Evolutionary conservation across 2,329 filamentous ascomycete species (phyloP).

Genomic region (Pseudogymnoascus sp.): DNA sequence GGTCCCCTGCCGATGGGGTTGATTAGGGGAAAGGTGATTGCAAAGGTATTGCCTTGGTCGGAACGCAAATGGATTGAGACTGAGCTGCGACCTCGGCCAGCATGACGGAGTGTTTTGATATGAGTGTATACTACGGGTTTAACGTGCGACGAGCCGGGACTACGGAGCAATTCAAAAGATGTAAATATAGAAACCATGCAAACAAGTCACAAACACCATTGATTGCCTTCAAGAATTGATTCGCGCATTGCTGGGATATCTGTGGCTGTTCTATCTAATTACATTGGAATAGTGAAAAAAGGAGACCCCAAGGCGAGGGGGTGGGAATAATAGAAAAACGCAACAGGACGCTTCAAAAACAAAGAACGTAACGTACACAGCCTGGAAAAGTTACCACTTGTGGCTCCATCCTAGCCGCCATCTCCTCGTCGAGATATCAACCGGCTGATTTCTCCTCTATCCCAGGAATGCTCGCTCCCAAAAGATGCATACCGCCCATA

Average conservation of each 20-base stretch:
- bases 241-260: constrained; percentile 10
- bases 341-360: constrained; percentile 22
- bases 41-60: constrained; percentile 43
- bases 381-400: constrained; percentile 14
- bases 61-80: constrained; percentile 44
- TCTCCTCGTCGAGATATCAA: constrained; percentile 10
- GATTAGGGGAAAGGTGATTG: constrained; percentile 74
- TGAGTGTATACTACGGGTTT: background rate
- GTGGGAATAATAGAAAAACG: constrained; percentile 22
- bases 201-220: background rate
- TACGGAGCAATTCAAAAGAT: constrained; percentile 7
- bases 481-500: constrained; percentile 21
- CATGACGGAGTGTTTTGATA: background rate
- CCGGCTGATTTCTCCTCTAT: constrained; percentile 18
- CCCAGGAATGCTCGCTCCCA: constrained; percentile 29
- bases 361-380: constrained; percentile 15
- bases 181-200: constrained; percentile 26
- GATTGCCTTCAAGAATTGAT: background rate
- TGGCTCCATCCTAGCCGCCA: constrained; percentile 13
- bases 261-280: constrained; percentile 26
- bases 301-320: constrained; percentile 11
- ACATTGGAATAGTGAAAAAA: constrained; percentile 25
- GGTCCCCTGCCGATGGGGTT: constrained; percentile 81
- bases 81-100: constrained; percentile 26
- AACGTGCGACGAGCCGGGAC: background rate